Evolutionary conservation across 2,329 filamentous ascomycete species (phyloP).

Genomic region (Dryadomyces sulphureus): DNA sequence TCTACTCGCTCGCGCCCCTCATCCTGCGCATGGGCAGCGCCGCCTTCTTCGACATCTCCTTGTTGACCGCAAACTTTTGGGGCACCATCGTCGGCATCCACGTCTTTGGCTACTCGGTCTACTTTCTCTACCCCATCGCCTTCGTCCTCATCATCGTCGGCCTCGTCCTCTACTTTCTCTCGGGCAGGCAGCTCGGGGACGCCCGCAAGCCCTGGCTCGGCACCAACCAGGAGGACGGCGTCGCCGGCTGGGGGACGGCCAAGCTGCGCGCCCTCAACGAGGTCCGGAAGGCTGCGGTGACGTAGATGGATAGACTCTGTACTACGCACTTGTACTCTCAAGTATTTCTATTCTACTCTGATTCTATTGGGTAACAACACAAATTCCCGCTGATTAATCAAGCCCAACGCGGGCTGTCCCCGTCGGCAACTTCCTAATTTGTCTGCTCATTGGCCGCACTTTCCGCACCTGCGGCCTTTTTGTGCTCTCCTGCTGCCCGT

Average conservation of each 20-base stretch:
- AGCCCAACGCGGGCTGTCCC: neutral
- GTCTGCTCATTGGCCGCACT: neutral
- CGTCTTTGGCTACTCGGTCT: slow-evolving; percentile 66
- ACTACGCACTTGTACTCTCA: no score
- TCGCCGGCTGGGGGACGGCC: slow-evolving; percentile 71
- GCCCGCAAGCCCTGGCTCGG: slow-evolving; percentile 92
- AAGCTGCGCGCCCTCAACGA: slow-evolving; percentile 57
- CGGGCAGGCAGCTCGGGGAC: slow-evolving; percentile 70
- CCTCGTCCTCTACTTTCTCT: slow-evolving; percentile 74
- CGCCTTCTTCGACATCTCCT: slow-evolving; percentile 90
- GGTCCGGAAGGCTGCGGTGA: slow-evolving; percentile 27
- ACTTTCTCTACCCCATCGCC: slow-evolving; percentile 89
- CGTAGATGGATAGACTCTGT: neutral
- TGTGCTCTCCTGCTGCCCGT: neutral
- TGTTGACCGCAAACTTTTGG: slow-evolving; percentile 95
- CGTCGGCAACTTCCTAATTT: neutral
- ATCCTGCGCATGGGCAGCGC: slow-evolving; percentile 81
- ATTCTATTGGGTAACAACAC: no score
- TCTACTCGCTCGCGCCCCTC: slow-evolving; percentile 78
- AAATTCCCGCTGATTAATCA: no score
- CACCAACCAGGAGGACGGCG: slow-evolving; percentile 65
- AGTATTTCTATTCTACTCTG: no score
- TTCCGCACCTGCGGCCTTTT: neutral
- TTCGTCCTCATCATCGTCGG: slow-evolving; percentile 87
- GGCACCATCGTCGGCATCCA: slow-evolving; percentile 81